Evolutionary conservation across 768 basidiomycete species (phyloP).

Genomic region (Mycena vulgaris): DNA sequence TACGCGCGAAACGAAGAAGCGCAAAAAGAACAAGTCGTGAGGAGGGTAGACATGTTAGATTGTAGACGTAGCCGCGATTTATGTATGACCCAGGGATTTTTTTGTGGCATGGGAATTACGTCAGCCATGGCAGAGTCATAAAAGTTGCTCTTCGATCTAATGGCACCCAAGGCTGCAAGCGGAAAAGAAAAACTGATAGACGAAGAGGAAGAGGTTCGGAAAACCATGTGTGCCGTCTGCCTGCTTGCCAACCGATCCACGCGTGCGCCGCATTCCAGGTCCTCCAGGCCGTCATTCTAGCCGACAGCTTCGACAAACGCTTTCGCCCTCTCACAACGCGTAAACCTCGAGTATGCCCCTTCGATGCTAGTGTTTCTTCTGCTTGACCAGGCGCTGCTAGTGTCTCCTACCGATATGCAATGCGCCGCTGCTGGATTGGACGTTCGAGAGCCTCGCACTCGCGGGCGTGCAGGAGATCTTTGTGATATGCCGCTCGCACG

Average conservation of each 20-base stretch:
- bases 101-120: background rate
- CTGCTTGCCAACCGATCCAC: slow-evolving; percentile 21
- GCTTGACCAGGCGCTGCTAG: slow-evolving; percentile 55
- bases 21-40: slow-evolving; percentile 45
- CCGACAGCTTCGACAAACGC: slow-evolving; percentile 96
- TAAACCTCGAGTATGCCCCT: slow-evolving; percentile 80
- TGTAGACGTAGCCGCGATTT: slow-evolving; percentile 1
- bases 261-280: slow-evolving; percentile 45
- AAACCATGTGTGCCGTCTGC: slow-evolving; percentile 5
- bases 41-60: slow-evolving; percentile 5
- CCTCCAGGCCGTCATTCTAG: slow-evolving; percentile 94
- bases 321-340: slow-evolving; percentile 92
- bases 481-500: slow-evolving; percentile 93
- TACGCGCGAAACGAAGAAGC: slow-evolving; percentile 50
- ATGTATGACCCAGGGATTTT: background rate
- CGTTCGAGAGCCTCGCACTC: slow-evolving; percentile 94
- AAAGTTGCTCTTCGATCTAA: slow-evolving; percentile 45
- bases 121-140: background rate
- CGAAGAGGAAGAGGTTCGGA: slow-evolving; percentile 78
- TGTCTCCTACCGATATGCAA: slow-evolving; percentile 96
- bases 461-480: slow-evolving; percentile 97
- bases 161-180: slow-evolving; percentile 76
- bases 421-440: slow-evolving; percentile 94
- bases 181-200: slow-evolving; percentile 77
- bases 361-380: slow-evolving; percentile 25